These are phyloP conservation scores for Actinomortierella ambigua DNA, from an alignment of 371 early-diverging fungal genomes.

Conservation along the genomic window DNA sequence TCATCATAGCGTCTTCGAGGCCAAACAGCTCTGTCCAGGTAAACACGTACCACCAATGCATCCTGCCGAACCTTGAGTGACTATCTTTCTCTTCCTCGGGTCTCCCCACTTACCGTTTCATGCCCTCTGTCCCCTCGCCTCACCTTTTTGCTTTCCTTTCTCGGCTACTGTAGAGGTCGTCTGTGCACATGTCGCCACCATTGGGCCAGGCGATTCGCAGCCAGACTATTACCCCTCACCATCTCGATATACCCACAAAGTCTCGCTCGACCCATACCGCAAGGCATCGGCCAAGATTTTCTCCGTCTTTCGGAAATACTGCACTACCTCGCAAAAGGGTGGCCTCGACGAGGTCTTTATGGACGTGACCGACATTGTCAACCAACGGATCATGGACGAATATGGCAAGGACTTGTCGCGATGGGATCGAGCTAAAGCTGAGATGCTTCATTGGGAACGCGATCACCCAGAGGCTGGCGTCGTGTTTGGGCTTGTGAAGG, in stretches of 20 bases:
- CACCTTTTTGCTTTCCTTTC: no score
- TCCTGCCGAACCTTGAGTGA: neutral
- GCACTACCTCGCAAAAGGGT: conserved; percentile 63
- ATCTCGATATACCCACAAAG: conserved; percentile 82
- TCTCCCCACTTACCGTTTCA: neutral
- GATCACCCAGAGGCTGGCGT: conserved; percentile 28
- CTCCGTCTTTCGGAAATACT: conserved; percentile 61
- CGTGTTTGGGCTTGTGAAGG: conserved; percentile 22
- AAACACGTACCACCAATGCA: neutral
- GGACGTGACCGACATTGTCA: conserved; percentile 79
- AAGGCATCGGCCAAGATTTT: conserved; percentile 75
- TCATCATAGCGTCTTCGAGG: conserved; percentile 58
- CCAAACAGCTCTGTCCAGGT: conserved; percentile 71
- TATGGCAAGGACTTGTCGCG: conserved; percentile 49
- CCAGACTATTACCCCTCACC: conserved; percentile 76
- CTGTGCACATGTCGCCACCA: conserved; percentile 90
- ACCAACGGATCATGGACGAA: conserved; percentile 55
- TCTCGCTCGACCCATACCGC: conserved; percentile 84
- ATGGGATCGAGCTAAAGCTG: conserved; percentile 21
- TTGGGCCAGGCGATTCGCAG: conserved; percentile 64
- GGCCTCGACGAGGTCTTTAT: conserved; percentile 89
- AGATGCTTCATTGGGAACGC: conserved; percentile 26
- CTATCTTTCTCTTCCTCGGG: neutral
- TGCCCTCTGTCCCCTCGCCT: neutral
- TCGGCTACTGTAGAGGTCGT: conserved; percentile 56